A percentile compares a stretch with the other conserved stretches of the same genome.
Evolutionary conservation across 306 rosid genomes (phyloP).

Genomic region (Vigna unguiculata): DNA sequence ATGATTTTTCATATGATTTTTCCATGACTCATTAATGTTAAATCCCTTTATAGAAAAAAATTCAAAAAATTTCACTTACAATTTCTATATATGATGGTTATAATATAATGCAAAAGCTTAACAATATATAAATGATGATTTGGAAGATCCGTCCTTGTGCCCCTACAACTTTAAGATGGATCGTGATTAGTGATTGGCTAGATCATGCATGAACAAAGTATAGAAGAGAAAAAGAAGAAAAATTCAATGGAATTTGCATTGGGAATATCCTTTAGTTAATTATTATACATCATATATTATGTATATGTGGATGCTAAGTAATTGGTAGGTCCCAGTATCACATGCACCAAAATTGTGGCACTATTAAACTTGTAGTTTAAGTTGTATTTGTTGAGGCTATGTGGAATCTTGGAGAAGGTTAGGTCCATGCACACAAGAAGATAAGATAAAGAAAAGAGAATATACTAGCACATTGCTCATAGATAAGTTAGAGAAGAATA

Average conservation of each 20-base stretch:
- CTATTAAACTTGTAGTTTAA: slow-evolving; percentile 13
- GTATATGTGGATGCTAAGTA: neutral
- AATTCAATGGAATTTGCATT: slow-evolving; percentile 12
- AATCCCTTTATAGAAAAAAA: no score
- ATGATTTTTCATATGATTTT: no score
- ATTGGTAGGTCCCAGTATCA: slow-evolving; percentile 38
- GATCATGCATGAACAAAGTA: neutral
- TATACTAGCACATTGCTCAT: slow-evolving; percentile 53
- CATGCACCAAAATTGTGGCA: slow-evolving; percentile 38
- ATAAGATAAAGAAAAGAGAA: slow-evolving; percentile 63
- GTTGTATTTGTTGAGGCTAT: neutral
- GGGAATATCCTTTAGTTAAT: slow-evolving; percentile 38
- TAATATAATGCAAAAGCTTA: no score
- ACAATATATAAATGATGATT: neutral
- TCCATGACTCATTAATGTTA: no score
- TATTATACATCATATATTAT: neutral
- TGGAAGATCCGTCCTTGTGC: neutral
- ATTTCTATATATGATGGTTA: no score
- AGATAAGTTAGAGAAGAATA: slow-evolving; percentile 2
- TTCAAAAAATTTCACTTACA: no score
- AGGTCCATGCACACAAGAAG: slow-evolving; percentile 38
- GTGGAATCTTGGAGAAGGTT: slow-evolving; percentile 51
- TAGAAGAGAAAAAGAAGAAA: neutral
- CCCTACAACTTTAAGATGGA: neutral
- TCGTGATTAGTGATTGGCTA: neutral